phyloP scores from a whole-genome alignment of 169 alveolate species.

The Babesia sp. region DNA sequence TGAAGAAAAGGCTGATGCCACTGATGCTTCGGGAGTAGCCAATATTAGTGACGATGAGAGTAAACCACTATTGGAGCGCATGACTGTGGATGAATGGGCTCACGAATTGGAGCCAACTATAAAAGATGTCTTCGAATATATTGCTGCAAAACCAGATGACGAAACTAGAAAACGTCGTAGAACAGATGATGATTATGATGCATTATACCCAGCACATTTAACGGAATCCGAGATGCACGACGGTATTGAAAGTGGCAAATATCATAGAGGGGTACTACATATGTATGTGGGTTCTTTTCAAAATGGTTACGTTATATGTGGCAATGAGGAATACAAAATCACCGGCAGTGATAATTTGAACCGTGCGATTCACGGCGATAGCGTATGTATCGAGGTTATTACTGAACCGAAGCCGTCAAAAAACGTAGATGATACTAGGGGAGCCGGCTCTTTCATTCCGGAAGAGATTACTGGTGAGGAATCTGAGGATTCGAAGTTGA shows the following conservation, averaged over 20 bases:
- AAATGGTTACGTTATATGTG: slow-evolving; percentile 72
- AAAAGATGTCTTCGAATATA: slow-evolving; percentile 16
- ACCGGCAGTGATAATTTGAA: slow-evolving; percentile 86
- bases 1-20: not conserved
- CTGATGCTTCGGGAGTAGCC: not conserved
- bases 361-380: slow-evolving; percentile 96
- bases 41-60: not conserved
- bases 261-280: slow-evolving; percentile 85
- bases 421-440: slow-evolving; percentile 57
- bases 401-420: slow-evolving; percentile 64
- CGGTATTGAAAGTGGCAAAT: slow-evolving; percentile 83
- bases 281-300: slow-evolving; percentile 81
- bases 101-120: not conserved
- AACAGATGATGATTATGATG: not conserved
- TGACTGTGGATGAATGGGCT: slow-evolving; percentile 51
- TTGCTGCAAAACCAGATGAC: slow-evolving; percentile 5
- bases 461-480: slow-evolving; percentile 53
- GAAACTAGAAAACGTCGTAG: not conserved
- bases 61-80: not conserved
- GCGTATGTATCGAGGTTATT: slow-evolving; percentile 91
- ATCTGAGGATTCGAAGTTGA: slow-evolving; percentile 14
- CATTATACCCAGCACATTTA: slow-evolving; percentile 42
- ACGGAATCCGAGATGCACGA: slow-evolving; percentile 53
- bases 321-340: slow-evolving; percentile 82
- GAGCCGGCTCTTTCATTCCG: slow-evolving; percentile 5